Base-by-base conservation (phyloP, 2,329 filamentous ascomycete species). In the Claviceps maximensis region DNA sequence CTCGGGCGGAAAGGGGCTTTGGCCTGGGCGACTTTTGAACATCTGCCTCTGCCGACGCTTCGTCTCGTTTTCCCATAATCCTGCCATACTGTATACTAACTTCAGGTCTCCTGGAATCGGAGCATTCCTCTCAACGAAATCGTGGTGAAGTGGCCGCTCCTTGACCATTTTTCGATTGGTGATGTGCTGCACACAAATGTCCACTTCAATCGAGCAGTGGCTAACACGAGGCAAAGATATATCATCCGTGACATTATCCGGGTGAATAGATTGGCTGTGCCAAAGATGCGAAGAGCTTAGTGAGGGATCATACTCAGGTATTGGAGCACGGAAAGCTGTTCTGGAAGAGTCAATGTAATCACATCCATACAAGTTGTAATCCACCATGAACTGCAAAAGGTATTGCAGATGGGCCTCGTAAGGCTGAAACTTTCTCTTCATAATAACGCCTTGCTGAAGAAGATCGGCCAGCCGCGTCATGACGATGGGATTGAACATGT, bases 291-390 rank as follows among this genome's bases (percentile, higher is more conserved):
- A 68, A 10, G 76, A 70, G 54, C 77, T 76, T n/a, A 65, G 68
- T 6, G 82, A 71, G 23, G 84, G 76, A n/a, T 82, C 73, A 60
- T 80, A 82, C 9, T 77, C 71, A 0, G 90, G 90, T 2, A 96
- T 73, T 0, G 89, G 89, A 2, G 75, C 74, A 52, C 93, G 81
- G 63, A 95, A 96, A 29, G 71, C 75, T 1, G 83, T 80, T 57
- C 81, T 86, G 10, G 74, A 74, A 49, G 82, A 85, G 54, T 91
- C 80, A 58, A 97, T 82, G 61, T 91, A 94, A 53, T 82, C 84
- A 64, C 93, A 98, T 7, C 94, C 94, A 66, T 95, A 97, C 59
- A 98, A 74, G 64, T 96, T 98, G 73, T 94, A 98, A 67, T 98
- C 94, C 58, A 85, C 86, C 93, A 98, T 97, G 80, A 94, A 98